Conservation (phyloP, 176 grass and related monocot genomes). For the bread wheat (Triticum aestivum) region DNA sequence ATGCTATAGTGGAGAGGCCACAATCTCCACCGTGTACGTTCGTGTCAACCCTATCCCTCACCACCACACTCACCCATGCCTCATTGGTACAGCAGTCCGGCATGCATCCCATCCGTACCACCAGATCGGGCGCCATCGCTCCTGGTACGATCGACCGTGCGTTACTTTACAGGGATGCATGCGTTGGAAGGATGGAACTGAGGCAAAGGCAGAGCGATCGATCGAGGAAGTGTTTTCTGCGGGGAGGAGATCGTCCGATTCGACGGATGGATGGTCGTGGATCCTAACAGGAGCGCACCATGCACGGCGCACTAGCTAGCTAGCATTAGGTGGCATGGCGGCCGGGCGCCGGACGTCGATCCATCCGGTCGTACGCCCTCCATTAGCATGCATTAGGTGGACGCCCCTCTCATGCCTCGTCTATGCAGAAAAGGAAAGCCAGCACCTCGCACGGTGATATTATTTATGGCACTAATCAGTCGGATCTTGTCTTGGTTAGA, state of each 20-base stretch:
- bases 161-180: slow-evolving; percentile 6
- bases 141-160: neutral
- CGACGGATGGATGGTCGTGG: neutral
- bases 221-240: neutral
- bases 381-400: slow-evolving; percentile 10
- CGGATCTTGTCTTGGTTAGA: neutral
- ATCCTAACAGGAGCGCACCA: slow-evolving; percentile 56
- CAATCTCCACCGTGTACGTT: neutral
- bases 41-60: neutral
- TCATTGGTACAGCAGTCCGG: neutral
- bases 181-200: neutral
- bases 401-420: neutral
- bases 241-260: neutral
- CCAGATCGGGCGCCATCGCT: slow-evolving; percentile 17
- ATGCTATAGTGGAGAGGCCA: neutral
- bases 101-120: neutral
- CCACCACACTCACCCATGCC: neutral
- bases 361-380: neutral
- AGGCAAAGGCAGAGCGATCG: neutral
- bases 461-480: neutral
- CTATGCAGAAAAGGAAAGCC: neutral
- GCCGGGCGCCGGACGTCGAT: neutral
- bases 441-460: neutral
- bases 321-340: neutral
- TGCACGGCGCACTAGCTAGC: slow-evolving; percentile 5